Evolutionary conservation across 73 alveolate species (phyloP).

Genomic region (Symbiodinium pilosum): DNA sequence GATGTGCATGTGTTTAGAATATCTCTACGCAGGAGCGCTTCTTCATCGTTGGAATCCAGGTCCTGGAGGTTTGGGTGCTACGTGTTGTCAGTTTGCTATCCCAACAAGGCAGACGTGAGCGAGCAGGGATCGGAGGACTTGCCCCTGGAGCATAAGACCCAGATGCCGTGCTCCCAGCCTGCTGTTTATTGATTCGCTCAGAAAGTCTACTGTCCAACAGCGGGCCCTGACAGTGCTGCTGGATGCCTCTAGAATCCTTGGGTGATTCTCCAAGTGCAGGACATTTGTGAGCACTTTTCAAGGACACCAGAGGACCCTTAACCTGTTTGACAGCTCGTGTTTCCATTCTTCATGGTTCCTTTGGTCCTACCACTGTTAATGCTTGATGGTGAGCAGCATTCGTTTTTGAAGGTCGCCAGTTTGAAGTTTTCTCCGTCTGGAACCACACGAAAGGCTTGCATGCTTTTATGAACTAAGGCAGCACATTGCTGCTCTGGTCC

Average conservation of each 20-base stretch:
- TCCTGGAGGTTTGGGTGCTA: not conserved
- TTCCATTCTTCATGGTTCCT: not conserved
- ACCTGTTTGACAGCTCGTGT: no score
- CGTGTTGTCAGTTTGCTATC: not conserved
- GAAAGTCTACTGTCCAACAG: no score
- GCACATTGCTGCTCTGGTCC: conserved; percentile 65
- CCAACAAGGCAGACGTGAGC: conserved; percentile 65
- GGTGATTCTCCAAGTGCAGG: no score
- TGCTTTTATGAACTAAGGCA: no score
- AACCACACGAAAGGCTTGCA: no score
- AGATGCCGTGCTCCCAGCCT: conserved; percentile 42
- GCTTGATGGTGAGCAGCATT: not conserved
- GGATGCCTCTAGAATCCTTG: no score
- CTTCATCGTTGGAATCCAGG: conserved; percentile 81
- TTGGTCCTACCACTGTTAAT: not conserved
- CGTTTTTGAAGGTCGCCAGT: not conserved
- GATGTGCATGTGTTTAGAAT: not conserved
- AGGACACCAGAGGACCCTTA: no score
- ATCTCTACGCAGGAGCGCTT: conserved; percentile 50
- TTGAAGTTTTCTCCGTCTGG: no score
- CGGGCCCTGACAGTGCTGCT: no score
- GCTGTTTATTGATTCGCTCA: not conserved
- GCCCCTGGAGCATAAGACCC: conserved; percentile 76
- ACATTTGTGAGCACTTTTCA: no score
- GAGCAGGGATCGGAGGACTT: conserved; percentile 69